These are phyloP conservation scores for Mycosphaerelloides madeirae DNA, from an alignment of 2,329 filamentous ascomycete genomes.

Conservation along the genomic window DNA sequence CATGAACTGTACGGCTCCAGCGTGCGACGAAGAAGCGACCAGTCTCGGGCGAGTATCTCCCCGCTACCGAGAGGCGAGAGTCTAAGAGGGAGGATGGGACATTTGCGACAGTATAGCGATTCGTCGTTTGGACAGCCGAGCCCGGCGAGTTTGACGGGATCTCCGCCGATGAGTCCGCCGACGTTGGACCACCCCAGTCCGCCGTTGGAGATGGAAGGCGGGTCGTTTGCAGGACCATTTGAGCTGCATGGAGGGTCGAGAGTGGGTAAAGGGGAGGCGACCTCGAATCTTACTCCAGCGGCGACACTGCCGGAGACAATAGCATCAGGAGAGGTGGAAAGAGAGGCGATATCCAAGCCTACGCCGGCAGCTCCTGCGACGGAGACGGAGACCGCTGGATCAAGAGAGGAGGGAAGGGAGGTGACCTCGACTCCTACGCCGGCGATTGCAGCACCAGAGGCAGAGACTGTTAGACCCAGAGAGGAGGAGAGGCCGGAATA, in stretches of 20 bases:
- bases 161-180: neutral
- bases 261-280: neutral
- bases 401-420: no score
- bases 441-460: no score
- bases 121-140: neutral
- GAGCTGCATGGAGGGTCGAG: constrained; percentile 6
- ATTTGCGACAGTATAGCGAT: neutral
- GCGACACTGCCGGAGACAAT: no score
- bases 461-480: no score
- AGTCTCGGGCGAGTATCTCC: constrained; percentile 14
- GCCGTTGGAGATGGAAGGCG: neutral
- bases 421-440: no score
- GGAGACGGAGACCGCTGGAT: no score
- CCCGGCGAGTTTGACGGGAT: no score
- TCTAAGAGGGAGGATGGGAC: constrained; percentile 4
- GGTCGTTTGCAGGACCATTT: neutral
- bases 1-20: constrained; percentile 12
- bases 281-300: no score
- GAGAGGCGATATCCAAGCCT: no score
- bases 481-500: no score
- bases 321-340: no score
- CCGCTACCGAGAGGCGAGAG: constrained; percentile 9
- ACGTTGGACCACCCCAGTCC: neutral
- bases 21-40: constrained; percentile 9
- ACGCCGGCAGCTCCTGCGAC: no score